These are phyloP conservation scores for Talaromyces liani DNA, from an alignment of 495 filamentous ascomycete genomes.

Conservation along the genomic window DNA sequence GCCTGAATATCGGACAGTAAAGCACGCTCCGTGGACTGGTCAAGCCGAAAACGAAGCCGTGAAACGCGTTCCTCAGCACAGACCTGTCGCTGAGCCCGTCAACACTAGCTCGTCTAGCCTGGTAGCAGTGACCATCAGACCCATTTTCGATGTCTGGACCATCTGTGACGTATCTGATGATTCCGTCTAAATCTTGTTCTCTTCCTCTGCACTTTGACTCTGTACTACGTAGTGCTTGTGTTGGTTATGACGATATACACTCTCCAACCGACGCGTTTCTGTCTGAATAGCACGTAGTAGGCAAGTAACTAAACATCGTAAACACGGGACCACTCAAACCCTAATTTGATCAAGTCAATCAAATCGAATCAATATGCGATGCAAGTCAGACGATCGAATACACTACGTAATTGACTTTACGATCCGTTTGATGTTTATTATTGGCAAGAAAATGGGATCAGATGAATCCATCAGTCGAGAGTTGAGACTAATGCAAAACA, in stretches of 20 bases:
- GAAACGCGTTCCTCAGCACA: background rate
- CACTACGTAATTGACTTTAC: background rate
- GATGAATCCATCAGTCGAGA: background rate
- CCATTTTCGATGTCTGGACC: background rate
- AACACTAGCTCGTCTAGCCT: background rate
- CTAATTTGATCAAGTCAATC: background rate
- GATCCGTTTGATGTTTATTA: background rate
- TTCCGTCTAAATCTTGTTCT: background rate
- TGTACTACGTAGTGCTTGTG: too few species aligned
- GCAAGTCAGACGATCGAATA: background rate
- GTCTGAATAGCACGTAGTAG: background rate
- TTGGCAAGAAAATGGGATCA: background rate
- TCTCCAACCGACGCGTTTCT: background rate
- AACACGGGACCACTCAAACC: background rate
- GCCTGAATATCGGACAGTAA: background rate
- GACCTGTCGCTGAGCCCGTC: background rate
- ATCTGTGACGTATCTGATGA: background rate
- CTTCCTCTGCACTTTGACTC: too few species aligned
- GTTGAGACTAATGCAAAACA: background rate
- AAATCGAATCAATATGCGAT: background rate
- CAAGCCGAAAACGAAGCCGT: background rate
- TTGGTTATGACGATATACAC: background rate
- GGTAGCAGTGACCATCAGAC: background rate
- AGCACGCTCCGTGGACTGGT: background rate
- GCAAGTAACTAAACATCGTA: background rate